phyloP scores from a whole-genome alignment of 2,329 filamentous ascomycete species.

The Alternaria incomplexa region DNA sequence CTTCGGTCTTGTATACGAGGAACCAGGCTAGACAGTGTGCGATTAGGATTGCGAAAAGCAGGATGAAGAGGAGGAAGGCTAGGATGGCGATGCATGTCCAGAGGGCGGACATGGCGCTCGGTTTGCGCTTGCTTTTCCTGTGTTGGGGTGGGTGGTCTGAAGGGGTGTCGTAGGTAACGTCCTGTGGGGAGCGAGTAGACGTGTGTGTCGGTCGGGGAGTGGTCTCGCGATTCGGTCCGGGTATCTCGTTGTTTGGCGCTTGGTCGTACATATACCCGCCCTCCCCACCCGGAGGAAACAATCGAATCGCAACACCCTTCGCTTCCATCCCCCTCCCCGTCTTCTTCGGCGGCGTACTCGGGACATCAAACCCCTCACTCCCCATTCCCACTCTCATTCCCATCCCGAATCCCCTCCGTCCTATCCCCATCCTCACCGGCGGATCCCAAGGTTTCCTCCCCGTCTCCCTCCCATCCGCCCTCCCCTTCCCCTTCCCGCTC shows the following conservation, averaged over 20 bases:
- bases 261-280: not conserved
- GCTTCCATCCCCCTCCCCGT: not conserved
- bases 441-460: constrained; percentile 35
- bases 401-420: not conserved
- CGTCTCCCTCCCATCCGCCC: not conserved
- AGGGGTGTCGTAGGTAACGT: accelerated
- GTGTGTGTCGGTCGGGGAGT: not conserved
- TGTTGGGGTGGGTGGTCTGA: not conserved
- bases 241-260: not conserved
- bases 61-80: constrained; percentile 19
- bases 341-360: not conserved
- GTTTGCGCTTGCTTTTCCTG: not conserved
- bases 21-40: constrained; percentile 38
- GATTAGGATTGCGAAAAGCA: constrained; percentile 28
- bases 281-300: not conserved
- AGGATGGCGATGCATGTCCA: constrained; percentile 10
- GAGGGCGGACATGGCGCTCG: not conserved
- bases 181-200: accelerated
- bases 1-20: constrained; percentile 39
- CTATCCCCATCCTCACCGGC: constrained; percentile 18
- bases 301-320: not conserved
- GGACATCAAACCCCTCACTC: constrained; percentile 3
- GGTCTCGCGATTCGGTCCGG: not conserved
- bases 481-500: constrained; percentile 1
- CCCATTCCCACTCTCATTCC: not conserved